Percentiles rank a stretch among this genome's conserved stretches.
These are phyloP conservation scores for Drechslera avenae DNA, from an alignment of 2,329 filamentous ascomycete genomes.

Conservation along the genomic window DNA sequence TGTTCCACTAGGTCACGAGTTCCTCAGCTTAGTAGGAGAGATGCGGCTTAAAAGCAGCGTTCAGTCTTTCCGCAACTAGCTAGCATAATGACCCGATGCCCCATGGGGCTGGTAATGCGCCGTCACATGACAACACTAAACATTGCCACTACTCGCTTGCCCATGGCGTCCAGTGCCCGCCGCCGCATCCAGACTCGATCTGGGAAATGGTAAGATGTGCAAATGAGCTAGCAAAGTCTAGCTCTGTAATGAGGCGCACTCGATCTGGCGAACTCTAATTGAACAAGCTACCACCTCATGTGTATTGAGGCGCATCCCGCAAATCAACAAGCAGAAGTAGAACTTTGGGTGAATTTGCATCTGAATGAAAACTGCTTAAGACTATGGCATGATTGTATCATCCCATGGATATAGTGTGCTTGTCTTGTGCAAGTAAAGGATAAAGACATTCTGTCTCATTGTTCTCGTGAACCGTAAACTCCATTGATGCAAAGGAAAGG, in stretches of 20 bases:
- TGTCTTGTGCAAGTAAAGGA: background rate
- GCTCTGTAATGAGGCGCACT: background rate
- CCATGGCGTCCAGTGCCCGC: background rate
- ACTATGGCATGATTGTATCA: too few relatives aligned
- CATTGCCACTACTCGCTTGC: conserved; percentile 3
- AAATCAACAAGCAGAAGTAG: too few relatives aligned
- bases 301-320: too few relatives aligned
- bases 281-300: too few relatives aligned
- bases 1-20: background rate
- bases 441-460: background rate
- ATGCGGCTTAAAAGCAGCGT: conserved; percentile 3
- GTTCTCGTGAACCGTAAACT: background rate
- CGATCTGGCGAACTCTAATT: too few relatives aligned
- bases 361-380: too few relatives aligned
- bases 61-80: background rate
- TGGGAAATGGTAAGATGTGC: conserved; percentile 2
- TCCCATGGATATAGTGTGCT: too few relatives aligned
- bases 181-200: conserved; percentile 9
- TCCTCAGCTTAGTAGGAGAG: background rate
- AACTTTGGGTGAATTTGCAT: too few relatives aligned
- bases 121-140: conserved; percentile 9
- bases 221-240: background rate
- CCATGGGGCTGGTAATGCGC: conserved; percentile 6
- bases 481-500: too few relatives aligned
- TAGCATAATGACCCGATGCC: conserved; percentile 2